Evolutionary conservation across 192 early-diverging fungal species (phyloP).

Genomic region (Entophlyctis luteolus): DNA sequence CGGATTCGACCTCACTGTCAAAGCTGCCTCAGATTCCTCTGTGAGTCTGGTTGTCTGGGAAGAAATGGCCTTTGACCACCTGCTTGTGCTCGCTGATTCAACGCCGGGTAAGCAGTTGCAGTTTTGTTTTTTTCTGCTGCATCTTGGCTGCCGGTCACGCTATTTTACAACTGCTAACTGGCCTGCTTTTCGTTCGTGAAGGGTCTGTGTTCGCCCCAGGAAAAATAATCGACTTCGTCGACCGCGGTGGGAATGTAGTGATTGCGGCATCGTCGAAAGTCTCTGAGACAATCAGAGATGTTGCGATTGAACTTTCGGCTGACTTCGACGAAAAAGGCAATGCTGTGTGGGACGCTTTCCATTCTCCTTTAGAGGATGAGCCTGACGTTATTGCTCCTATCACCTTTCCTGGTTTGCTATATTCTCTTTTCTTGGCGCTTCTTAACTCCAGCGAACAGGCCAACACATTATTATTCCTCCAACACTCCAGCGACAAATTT

Average conservation of each 20-base stretch:
- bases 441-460: constrained; percentile 19
- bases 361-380: constrained; percentile 52
- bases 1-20: constrained; percentile 56
- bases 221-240: constrained; percentile 77
- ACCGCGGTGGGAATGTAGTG: constrained; percentile 87
- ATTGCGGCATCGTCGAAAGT: constrained; percentile 64
- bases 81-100: constrained; percentile 75
- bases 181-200: not conserved
- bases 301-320: constrained; percentile 86
- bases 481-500: constrained; percentile 24
- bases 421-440: no score
- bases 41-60: constrained; percentile 57
- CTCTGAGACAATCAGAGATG: constrained; percentile 67
- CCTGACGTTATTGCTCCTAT: constrained; percentile 44
- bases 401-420: constrained; percentile 32
- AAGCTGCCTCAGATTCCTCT: constrained; percentile 49
- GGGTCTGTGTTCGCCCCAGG: constrained; percentile 26
- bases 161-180: not conserved
- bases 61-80: constrained; percentile 72
- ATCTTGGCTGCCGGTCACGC: no score
- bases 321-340: constrained; percentile 73
- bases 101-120: constrained; percentile 49
- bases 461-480: constrained; percentile 36
- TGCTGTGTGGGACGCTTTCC: constrained; percentile 69
- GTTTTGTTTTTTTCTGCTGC: not conserved